Evolutionary conservation across 2,329 filamentous ascomycete species (phyloP).

Genomic region (Penicillium sumatraense): DNA sequence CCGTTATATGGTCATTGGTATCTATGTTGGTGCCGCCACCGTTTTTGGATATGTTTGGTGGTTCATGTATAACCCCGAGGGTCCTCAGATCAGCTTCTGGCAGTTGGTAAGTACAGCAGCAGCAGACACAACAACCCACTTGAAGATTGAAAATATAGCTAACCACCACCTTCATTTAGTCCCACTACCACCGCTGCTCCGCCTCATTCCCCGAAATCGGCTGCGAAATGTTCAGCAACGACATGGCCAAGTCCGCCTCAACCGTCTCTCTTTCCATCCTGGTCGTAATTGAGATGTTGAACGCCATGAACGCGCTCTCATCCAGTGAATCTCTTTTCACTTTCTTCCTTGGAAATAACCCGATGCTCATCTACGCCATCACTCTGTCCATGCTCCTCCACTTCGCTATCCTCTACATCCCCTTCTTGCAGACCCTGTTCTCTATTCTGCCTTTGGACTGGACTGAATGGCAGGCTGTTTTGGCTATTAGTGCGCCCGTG

Average conservation of each 20-base stretch:
- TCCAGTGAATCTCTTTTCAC: conserved; percentile 93
- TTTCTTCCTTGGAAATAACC: conserved; percentile 95
- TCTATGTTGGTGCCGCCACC: conserved; percentile 91
- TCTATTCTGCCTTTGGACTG: conserved; percentile 85
- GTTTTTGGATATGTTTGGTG: conserved; percentile 99
- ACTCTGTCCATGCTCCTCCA: conserved; percentile 90
- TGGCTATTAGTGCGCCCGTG: conserved; percentile 86
- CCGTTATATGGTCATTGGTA: conserved; percentile 94
- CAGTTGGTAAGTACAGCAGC: conserved; percentile 71
- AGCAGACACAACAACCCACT: no score
- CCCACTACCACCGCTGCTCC: conserved; percentile 93
- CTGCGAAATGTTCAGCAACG: conserved; percentile 87
- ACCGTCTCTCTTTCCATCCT: conserved; percentile 90
- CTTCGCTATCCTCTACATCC: conserved; percentile 90
- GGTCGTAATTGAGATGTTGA: conserved; percentile 99
- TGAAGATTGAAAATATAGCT: neutral
- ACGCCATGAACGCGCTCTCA: conserved; percentile 96
- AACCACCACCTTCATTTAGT: conserved; percentile 37
- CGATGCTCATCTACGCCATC: conserved; percentile 97
- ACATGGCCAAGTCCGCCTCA: conserved; percentile 85
- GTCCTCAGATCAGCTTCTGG: conserved; percentile 88
- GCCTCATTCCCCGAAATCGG: conserved; percentile 84
- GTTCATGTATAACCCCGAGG: conserved; percentile 94
- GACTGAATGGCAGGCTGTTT: conserved; percentile 89
- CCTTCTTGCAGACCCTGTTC: conserved; percentile 86